These are phyloP conservation scores for Monsonia emarginata DNA, from an alignment of 441 rosid genomes.

Conservation along the genomic window DNA sequence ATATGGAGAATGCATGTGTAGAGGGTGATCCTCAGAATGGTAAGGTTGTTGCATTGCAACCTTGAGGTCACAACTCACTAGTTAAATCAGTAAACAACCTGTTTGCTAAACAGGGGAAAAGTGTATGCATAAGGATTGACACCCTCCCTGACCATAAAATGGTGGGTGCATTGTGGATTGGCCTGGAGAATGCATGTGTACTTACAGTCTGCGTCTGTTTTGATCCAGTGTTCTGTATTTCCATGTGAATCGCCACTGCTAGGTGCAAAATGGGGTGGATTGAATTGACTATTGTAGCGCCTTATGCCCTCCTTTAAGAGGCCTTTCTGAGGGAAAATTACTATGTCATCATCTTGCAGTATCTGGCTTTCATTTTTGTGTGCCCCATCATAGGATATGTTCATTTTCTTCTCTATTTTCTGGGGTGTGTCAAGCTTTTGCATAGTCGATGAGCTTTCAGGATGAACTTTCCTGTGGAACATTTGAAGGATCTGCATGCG, in stretches of 20 bases:
- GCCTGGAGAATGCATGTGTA: slow-evolving; percentile 9
- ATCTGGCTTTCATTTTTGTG: slow-evolving; percentile 27
- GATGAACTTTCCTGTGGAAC: slow-evolving; percentile 78
- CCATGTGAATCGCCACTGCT: slow-evolving; percentile 43
- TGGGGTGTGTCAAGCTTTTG: slow-evolving; percentile 28
- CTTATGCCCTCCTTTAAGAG: slow-evolving; percentile 24
- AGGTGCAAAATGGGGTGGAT: slow-evolving; percentile 33
- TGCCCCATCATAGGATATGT: slow-evolving; percentile 19
- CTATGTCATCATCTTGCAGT: slow-evolving; percentile 28
- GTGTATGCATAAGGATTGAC: background rate
- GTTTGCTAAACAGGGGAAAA: background rate
- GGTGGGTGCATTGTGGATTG: background rate
- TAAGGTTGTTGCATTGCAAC: background rate
- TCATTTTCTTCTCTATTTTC: slow-evolving; percentile 34
- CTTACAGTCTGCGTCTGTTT: slow-evolving; percentile 79
- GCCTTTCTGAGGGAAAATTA: slow-evolving; percentile 27
- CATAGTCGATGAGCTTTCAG: slow-evolving; percentile 43
- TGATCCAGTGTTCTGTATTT: slow-evolving; percentile 70
- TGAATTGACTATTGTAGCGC: slow-evolving; percentile 39
- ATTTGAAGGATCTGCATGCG: slow-evolving; percentile 50
- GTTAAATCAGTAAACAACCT: too few relatives aligned
- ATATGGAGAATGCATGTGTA: slow-evolving; percentile 7
- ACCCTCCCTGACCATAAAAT: too few relatives aligned
- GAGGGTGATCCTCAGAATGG: background rate
- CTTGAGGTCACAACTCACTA: background rate